phyloP scores from a whole-genome alignment of 768 basidiomycete genomes.

The Termitomyces sp. region DNA sequence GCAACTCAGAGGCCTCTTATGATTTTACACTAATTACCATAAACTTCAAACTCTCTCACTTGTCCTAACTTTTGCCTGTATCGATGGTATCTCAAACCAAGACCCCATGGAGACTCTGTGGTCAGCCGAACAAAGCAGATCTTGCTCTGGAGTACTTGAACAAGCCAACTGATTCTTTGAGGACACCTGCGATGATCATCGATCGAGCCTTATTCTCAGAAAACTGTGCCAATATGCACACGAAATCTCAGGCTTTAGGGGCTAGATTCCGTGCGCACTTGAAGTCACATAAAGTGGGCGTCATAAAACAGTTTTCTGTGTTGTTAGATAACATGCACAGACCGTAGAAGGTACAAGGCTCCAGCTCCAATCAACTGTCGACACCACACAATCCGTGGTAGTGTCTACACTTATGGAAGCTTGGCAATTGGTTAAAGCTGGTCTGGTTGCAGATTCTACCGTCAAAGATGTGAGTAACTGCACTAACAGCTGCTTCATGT shows the following conservation, averaged over 20 bases:
- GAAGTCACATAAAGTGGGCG: conserved; percentile 72
- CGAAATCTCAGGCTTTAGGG: conserved; percentile 58
- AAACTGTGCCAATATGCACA: conserved; percentile 73
- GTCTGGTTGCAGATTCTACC: conserved; percentile 62
- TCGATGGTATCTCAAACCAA: conserved; percentile 31
- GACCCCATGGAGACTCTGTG: conserved; percentile 35
- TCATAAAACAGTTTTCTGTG: not conserved
- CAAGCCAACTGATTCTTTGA: conserved; percentile 45
- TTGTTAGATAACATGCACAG: conserved; percentile 26
- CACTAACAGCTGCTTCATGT: not conserved
- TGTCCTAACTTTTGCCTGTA: not conserved
- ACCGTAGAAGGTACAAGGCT: conserved; percentile 70
- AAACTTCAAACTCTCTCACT: too few relatives aligned
- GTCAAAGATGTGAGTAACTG: conserved; percentile 65
- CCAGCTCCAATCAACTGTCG: conserved; percentile 53
- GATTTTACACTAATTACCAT: too few relatives aligned
- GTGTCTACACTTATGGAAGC: conserved; percentile 85
- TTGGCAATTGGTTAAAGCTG: conserved; percentile 63
- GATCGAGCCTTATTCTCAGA: conserved; percentile 65
- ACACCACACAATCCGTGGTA: conserved; percentile 55
- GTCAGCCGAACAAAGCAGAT: conserved; percentile 39
- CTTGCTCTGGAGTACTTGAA: conserved; percentile 54
- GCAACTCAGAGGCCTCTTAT: too few relatives aligned
- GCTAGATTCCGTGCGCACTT: conserved; percentile 77
- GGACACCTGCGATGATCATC: conserved; percentile 76